Evolutionary conservation across 1,284 basidiomycete genomes (phyloP), one percentile per base, ranked within the genome.

Genomic region (Cutaneotrichosporon curvatum): DNA sequence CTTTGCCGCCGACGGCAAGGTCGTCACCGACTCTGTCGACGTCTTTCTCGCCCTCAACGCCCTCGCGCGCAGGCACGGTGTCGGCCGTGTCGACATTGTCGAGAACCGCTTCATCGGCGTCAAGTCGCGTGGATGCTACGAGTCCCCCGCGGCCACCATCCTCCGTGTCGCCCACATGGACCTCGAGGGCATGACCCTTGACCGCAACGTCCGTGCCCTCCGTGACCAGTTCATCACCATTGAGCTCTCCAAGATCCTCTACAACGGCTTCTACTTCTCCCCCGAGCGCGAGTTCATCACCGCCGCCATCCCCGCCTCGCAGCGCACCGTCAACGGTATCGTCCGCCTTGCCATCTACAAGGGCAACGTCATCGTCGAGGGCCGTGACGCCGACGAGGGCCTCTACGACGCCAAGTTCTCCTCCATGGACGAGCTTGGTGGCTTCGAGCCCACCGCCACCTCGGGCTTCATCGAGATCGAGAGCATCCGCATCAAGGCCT

Each of bases 81-180:
- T 98, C 59, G 92, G 94, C 40, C 83, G 94, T 54, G 85, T 96
- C 74, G 94, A 98, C 73, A 97, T 98, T 68, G 95, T 98, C 65
- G 94, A 98, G 77, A 98, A 98, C 78, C 82, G 94, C 47, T 97
- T 96, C 78, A 97, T 98, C 71, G 94, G 94, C 55, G 92, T 98
- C 71, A 98, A 98, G 76, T 91, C 87, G 47, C 87, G 94, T 47
- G 94, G 94, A 31, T 99, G 95, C 77, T 99, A 99, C 78, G 94
- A 99, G 74, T 86, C 87, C 7, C 94, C 94, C 16, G 94, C 83
- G 18, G 94, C 89, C 37, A 96, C 92, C 49, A 96, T 98, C 73
- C 79, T 99, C 40, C 88, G 92, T 60, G 83, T 80, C 16, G 94
- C 94, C 12, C 94, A 98, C 76, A 79, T 99, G 73, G 95, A 97